A percentile compares a stretch with the other conserved stretches of the same genome.
Conservation (phyloP, 805 yeast species). For the Candida multigemmis region DNA sequence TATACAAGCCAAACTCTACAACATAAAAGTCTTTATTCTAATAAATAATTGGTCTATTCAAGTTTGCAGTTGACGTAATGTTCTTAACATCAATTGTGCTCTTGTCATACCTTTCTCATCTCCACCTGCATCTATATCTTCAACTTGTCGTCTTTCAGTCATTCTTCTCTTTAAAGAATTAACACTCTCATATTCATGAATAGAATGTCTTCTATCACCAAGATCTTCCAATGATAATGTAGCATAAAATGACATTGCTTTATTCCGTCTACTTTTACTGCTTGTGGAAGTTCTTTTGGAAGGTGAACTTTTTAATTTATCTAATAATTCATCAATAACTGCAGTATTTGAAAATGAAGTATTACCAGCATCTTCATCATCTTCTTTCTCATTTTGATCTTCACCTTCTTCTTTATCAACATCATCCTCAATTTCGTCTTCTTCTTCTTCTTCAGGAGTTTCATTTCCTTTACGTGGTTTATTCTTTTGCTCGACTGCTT, state of each 20-base stretch:
- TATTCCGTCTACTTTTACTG: slow-evolving; percentile 15
- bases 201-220: background rate
- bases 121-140: slow-evolving; percentile 3
- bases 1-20: too few relatives aligned
- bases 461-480: slow-evolving; percentile 2
- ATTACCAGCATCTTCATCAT: slow-evolving; percentile 5
- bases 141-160: slow-evolving; percentile 20
- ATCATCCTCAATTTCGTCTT: slow-evolving; percentile 3
- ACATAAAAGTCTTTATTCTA: too few relatives aligned
- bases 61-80: slow-evolving; percentile 17
- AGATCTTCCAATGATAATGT: slow-evolving; percentile 14
- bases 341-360: background rate
- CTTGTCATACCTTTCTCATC: slow-evolving; percentile 23
- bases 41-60: too few relatives aligned
- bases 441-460: slow-evolving; percentile 1
- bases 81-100: slow-evolving; percentile 32
- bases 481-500: slow-evolving; percentile 13
- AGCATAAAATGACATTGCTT: slow-evolving; percentile 25
- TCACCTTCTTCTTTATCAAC: slow-evolving; percentile 5
- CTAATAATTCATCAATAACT: slow-evolving; percentile 22
- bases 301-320: slow-evolving; percentile 20
- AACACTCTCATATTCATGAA: slow-evolving; percentile 29
- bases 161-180: slow-evolving; percentile 25
- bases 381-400: slow-evolving; percentile 8
- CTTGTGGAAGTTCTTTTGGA: slow-evolving; percentile 6